Evolutionary conservation across 495 filamentous ascomycete genomes (phyloP), one percentile per base, ranked within the genome.

Genomic region (Stereocaulon alpinum): DNA sequence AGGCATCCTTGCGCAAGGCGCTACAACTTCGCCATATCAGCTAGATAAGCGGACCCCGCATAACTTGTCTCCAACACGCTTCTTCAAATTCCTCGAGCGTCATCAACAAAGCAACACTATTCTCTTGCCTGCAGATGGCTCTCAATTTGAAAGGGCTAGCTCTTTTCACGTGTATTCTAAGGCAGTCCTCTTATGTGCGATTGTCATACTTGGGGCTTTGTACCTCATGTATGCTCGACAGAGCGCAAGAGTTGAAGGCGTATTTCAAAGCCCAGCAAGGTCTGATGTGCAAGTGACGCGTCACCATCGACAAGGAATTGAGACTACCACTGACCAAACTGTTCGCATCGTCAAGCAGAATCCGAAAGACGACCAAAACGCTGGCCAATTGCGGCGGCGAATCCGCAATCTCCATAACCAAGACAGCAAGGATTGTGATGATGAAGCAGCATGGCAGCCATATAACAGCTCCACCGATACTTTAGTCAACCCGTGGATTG

Each of bases 251-350:
- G 15, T 11, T 18, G 40, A 32, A 15, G 58, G 17, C 20, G 24
- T 43, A 6, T 24, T 60, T 12, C 48, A 47, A 7, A 60, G 58
- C 6, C 24, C 49, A 3, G 58, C 50, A 27, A 52, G 41, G 18
- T 50, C 45, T 12, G 45, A 58, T 18, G 49, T 51, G 18, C 58
- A 53, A 34, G 27, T 60, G 20, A 60, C 40, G 15, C 49, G 49
- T 4, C 29, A 27, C 14, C 20, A 43, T n/a, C 17, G 40, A 53
- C n/a, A 45, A 17, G 58, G 49, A 41, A 42, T 27, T 2, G 58
- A 60, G 41, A 60, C 40, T 11, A 41, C 37, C 4, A 24, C 34
- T 37, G 49, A 40, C 6, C 22, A 53, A 44, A 27, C n/a, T n/a
- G 27, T 53, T 10, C 44, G 7, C 9, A 43, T 53, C 14, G 37